Evolutionary conservation across 768 basidiomycete species (phyloP).

Genomic region (Peribolospora kevripleyi): DNA sequence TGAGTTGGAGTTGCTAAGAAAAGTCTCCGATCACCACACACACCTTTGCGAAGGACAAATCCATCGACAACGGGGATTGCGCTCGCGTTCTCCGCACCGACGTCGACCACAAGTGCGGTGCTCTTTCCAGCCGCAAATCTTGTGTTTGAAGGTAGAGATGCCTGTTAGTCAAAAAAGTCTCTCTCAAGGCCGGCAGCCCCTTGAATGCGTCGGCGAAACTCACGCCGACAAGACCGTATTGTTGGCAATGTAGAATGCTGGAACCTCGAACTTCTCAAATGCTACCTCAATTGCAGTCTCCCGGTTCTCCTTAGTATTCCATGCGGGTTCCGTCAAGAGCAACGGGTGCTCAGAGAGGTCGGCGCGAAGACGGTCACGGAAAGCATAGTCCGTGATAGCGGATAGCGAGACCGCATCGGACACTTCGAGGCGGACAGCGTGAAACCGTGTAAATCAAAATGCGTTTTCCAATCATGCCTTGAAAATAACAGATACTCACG

Average conservation of each 20-base stretch:
- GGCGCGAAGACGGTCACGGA: conserved; percentile 44
- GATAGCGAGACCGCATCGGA: neutral
- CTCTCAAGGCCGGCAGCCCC: neutral
- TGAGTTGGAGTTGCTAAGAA: neutral
- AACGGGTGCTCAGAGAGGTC: conserved; percentile 68
- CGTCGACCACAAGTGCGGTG: conserved; percentile 84
- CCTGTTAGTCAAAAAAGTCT: neutral
- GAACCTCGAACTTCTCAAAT: conserved; percentile 86
- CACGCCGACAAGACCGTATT: conserved; percentile 83
- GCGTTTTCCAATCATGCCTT: neutral
- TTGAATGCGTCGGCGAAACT: conserved; percentile 12
- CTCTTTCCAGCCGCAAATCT: conserved; percentile 94
- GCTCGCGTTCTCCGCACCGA: conserved; percentile 68
- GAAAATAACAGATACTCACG: neutral
- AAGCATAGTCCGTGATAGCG: conserved; percentile 16
- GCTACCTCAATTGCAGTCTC: conserved; percentile 91
- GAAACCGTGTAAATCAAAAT: neutral
- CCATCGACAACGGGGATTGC: conserved; percentile 93
- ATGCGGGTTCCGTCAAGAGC: conserved; percentile 79
- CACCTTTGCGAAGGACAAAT: conserved; percentile 87
- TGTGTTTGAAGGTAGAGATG: neutral
- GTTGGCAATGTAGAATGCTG: conserved; percentile 91
- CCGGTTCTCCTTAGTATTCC: conserved; percentile 81
- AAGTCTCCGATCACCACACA: neutral
- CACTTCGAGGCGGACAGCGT: too few relatives aligned